Evolutionary conservation across 78 protist species (phyloP).

Genomic region (Dictyostelium intermedium): DNA sequence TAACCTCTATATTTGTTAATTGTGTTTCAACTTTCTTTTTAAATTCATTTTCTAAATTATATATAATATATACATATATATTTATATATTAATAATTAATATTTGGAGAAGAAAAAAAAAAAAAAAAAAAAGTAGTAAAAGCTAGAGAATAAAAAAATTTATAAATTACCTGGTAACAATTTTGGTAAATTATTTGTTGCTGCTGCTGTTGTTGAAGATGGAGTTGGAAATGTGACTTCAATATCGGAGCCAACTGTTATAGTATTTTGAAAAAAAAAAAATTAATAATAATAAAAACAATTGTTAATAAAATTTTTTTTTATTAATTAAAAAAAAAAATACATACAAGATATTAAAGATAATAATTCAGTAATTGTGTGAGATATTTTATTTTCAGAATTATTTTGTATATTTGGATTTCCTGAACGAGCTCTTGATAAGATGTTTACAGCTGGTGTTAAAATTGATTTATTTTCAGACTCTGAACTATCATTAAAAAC

Average conservation of each 20-base stretch:
- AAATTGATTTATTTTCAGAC: slow-evolving; percentile 32
- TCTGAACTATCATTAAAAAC: slow-evolving; percentile 75
- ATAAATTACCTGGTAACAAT: neutral
- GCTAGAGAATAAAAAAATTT: no score
- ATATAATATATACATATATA: neutral
- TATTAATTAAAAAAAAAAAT: no score
- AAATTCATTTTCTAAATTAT: slow-evolving; percentile 28
- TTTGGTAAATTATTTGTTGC: neutral
- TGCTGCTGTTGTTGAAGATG: neutral
- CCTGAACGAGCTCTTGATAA: slow-evolving; percentile 62
- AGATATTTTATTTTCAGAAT: slow-evolving; percentile 23
- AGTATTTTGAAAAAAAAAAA: neutral
- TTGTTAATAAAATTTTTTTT: neutral
- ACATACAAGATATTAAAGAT: neutral
- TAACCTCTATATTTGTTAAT: slow-evolving; percentile 3
- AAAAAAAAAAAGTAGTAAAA: neutral
- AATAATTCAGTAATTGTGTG: slow-evolving; percentile 38
- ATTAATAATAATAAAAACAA: neutral
- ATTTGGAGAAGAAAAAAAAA: neutral
- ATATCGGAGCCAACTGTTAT: slow-evolving; percentile 1
- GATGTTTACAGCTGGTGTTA: slow-evolving; percentile 36
- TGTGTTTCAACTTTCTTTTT: slow-evolving; percentile 57
- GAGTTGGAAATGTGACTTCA: neutral
- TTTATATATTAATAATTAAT: neutral
- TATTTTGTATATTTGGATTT: slow-evolving; percentile 19